Evolutionary conservation across 768 basidiomycete genomes (phyloP).

Genomic region (Russula earlei): DNA sequence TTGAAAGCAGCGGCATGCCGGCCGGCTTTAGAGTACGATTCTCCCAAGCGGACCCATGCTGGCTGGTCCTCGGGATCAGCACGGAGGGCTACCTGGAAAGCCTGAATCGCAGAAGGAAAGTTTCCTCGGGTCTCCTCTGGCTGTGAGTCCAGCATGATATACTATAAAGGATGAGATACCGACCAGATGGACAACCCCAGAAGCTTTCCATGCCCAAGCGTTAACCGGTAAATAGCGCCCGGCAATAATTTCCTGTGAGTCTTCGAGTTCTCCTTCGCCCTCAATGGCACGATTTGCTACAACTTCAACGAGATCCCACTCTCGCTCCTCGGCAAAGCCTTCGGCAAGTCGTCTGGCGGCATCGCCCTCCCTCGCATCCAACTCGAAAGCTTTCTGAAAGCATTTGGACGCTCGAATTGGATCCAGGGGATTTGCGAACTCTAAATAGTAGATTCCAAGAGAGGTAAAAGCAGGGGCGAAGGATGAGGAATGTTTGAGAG

Average conservation of each 20-base stretch:
- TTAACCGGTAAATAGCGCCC: slow-evolving; percentile 62
- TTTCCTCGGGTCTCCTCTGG: slow-evolving; percentile 50
- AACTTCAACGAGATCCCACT: slow-evolving; percentile 94
- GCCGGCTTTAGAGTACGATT: slow-evolving; percentile 84
- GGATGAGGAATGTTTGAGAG: slow-evolving; percentile 62
- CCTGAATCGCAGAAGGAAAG: slow-evolving; percentile 66
- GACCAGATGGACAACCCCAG: slow-evolving; percentile 87
- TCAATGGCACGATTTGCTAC: slow-evolving; percentile 90
- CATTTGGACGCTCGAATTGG: slow-evolving; percentile 83
- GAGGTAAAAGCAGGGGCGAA: slow-evolving; percentile 93
- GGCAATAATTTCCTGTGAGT: slow-evolving; percentile 32
- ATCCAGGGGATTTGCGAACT: slow-evolving; percentile 63
- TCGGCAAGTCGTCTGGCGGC: slow-evolving; percentile 79
- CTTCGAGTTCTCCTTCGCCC: slow-evolving; percentile 73
- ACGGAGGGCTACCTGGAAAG: slow-evolving; percentile 78
- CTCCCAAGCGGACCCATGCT: slow-evolving; percentile 87
- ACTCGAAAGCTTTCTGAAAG: slow-evolving; percentile 96
- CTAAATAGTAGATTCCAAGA: slow-evolving; percentile 81
- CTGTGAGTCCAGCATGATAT: slow-evolving; percentile 7
- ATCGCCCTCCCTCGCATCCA: slow-evolving; percentile 79
- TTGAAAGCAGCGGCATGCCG: slow-evolving; percentile 85
- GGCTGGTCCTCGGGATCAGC: slow-evolving; percentile 66
- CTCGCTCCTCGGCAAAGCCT: slow-evolving; percentile 84
- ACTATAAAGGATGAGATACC: slow-evolving; percentile 22
- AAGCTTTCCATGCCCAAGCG: slow-evolving; percentile 97